These are phyloP conservation scores for Leavenworthia alabamica DNA, from an alignment of 345 rosid species.

Conservation along the genomic window DNA sequence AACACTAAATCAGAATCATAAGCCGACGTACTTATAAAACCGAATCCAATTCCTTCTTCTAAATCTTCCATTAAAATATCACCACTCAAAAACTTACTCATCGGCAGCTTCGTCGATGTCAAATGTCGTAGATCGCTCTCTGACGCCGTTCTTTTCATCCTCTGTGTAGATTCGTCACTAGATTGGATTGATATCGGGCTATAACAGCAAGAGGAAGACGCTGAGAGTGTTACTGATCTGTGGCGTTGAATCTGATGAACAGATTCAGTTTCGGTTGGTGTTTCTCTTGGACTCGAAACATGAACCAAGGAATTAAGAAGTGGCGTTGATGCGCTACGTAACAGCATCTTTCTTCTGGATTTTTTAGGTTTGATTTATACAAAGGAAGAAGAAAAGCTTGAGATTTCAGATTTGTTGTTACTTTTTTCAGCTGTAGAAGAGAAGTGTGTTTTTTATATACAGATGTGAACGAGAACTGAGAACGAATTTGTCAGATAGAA, in stretches of 20 bases:
- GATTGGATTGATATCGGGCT: slow-evolving; percentile 31
- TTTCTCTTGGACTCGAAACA: slow-evolving; percentile 36
- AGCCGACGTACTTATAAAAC: too few relatives aligned
- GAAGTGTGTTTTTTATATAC: too few relatives aligned
- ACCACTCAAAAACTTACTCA: too few relatives aligned
- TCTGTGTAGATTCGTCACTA: slow-evolving; percentile 23
- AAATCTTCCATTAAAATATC: too few relatives aligned
- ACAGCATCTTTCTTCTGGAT: slow-evolving; percentile 40
- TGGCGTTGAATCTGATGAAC: slow-evolving; percentile 30
- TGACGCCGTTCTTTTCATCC: slow-evolving; percentile 46
- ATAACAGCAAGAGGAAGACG: slow-evolving; percentile 37
- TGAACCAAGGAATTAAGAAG: slow-evolving; percentile 51
- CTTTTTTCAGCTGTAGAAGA: too few relatives aligned
- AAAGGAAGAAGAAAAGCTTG: slow-evolving; percentile 7
- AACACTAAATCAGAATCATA: too few relatives aligned
- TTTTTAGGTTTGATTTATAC: not conserved
- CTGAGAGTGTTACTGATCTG: slow-evolving; percentile 27
- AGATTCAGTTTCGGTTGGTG: slow-evolving; percentile 39
- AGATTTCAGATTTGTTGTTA: not conserved
- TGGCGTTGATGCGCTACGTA: slow-evolving; percentile 77
- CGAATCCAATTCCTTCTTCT: too few relatives aligned
- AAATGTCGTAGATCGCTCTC: slow-evolving; percentile 49
- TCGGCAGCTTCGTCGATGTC: slow-evolving; percentile 30
- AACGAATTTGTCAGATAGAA: too few relatives aligned
- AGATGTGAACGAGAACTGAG: too few relatives aligned